Conservation (phyloP, 495 filamentous ascomycete species). For the Penicillium herquei region DNA sequence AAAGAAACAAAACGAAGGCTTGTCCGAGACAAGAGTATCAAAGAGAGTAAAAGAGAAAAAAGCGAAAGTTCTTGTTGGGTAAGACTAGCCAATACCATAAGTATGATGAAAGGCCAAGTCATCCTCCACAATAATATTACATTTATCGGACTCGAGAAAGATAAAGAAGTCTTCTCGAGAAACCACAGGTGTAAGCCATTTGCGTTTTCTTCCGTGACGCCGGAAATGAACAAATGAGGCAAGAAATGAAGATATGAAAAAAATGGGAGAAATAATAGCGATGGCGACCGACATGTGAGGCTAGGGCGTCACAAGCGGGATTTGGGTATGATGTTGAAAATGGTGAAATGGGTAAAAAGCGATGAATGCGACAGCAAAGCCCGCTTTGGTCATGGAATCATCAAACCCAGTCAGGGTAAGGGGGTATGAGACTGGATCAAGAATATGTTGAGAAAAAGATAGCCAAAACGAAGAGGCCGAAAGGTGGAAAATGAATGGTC, state of each 20-base stretch:
- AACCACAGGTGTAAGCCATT: constrained; percentile 6
- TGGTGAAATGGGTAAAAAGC: constrained; percentile 1
- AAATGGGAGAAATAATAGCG: constrained; percentile 1
- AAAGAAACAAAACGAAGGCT: constrained; percentile 21
- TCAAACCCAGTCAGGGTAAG: constrained; percentile 28
- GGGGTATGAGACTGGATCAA: constrained; percentile 22
- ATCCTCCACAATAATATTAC: constrained; percentile 32
- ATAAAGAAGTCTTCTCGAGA: constrained; percentile 1
- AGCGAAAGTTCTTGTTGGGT: constrained; percentile 18
- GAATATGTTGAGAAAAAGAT: constrained; percentile 14
- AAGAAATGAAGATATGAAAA: constrained; percentile 1
- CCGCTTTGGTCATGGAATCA: constrained; percentile 47
- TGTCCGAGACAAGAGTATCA: constrained; percentile 14
- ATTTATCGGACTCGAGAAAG: constrained; percentile 15
- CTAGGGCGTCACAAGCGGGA: neutral
- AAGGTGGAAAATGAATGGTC: constrained; percentile 16
- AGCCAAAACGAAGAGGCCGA: constrained; percentile 8
- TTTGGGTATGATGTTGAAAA: too few species aligned
- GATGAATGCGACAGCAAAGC: constrained; percentile 44
- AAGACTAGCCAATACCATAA: constrained; percentile 12
- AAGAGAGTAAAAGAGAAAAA: constrained; percentile 11
- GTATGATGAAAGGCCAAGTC: neutral
- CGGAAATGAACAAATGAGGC: constrained; percentile 9
- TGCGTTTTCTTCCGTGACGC: constrained; percentile 11
- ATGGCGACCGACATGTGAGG: neutral